Evolutionary conservation across 2,329 filamentous ascomycete species (phyloP), one percentile per base, ranked within the genome.

Genomic region (Xylaria sp.): DNA sequence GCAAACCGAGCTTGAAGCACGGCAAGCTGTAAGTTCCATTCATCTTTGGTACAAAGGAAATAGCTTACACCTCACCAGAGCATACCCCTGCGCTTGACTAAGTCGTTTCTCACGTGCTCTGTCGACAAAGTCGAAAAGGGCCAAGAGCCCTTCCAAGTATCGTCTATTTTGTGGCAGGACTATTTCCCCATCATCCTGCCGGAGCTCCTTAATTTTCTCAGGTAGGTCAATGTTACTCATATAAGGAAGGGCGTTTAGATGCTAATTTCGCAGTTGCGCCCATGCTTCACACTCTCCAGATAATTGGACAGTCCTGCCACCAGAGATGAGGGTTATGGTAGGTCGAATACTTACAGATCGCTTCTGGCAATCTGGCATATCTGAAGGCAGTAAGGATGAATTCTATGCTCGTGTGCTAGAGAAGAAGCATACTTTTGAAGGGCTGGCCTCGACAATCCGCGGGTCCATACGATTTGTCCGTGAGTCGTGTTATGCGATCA

Each of bases 291-390:
- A 97, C 77, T 94, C 97, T 75, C 88, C 93, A 1, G 84, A 88
- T 23, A 97, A 94, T 76, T 99, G 96, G 95, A 84, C 86, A 10
- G 88, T 90, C 37, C 82, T 97, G 18, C 91, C 94, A 1, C 79
- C 84, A 12, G 93, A 97, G 50, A 91, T 97, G 84, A 90, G 90
- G 67, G 83, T 86, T 5, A 89, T 97, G 61, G 92, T 98, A 47
- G 88, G 90, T 51, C 88, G 93, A 25, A 93, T 98, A 23, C 83
- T 99, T 25, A 97, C 94, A 16, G 96, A 99, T 80, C 88, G 96
- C 27, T 99, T 99, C 79, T 99, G 96, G 96, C 96, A 99, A 83
- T 93, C 94, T 6, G 96, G 96, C 10, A 99, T 99, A 60, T 98
- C 96, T 0, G 92, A 91, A 70, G 96, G 97, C 29, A 98, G 93